Base-by-base conservation (phyloP, 306 rosid genomes). In the Lathyrus tuberosus region DNA sequence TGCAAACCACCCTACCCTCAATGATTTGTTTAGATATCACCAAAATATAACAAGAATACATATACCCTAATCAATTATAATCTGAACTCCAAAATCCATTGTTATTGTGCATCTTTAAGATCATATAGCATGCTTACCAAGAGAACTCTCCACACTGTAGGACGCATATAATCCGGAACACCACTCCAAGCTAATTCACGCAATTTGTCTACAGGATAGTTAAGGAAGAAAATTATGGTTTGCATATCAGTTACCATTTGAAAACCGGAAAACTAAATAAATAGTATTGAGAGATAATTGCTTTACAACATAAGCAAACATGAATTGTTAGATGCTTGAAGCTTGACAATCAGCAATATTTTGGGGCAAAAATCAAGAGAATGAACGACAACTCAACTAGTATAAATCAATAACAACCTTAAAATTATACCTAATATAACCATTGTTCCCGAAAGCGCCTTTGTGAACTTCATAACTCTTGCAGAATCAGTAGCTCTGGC, bases 181-280 rank as follows among this genome's bases (percentile, higher is more conserved):
- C 98, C 96, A 82, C 95, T 90, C 98, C 96, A 92, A 77, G 96
- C 95, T 72, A 92, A 83, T 79, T 92, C 98, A 16, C 86, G 98
- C 89, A 92, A 84, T 81, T 86, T 92, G 54, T 92, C 98, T 92
- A 64, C 81, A 80, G 70, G 67, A 79, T 49, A 51, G 70, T 77
- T 44, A 73, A 47, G 40, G 40, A 62, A 68, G 72, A 75, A 69
- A 47, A 59, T 41, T 71, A 66, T 71, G 70, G 42, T 53, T 53
- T 52, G 35, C 52, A 66, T 43, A 53, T 51, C 26, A 38, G 53
- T 17, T 60, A 52, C 40, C 53, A 48, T 62, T 52, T 52, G 30
- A 48, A 75, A 56, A 66, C 42, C 63, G 16, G 49, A 69, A 69
- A 37, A 33, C 30, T 69, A 63, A 18, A 43, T 62, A 57, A 65